Evolutionary conservation across 371 early-diverging fungal genomes (phyloP), one percentile per base, ranked within the genome.

Genomic region (Actinomortierella wolfii): DNA sequence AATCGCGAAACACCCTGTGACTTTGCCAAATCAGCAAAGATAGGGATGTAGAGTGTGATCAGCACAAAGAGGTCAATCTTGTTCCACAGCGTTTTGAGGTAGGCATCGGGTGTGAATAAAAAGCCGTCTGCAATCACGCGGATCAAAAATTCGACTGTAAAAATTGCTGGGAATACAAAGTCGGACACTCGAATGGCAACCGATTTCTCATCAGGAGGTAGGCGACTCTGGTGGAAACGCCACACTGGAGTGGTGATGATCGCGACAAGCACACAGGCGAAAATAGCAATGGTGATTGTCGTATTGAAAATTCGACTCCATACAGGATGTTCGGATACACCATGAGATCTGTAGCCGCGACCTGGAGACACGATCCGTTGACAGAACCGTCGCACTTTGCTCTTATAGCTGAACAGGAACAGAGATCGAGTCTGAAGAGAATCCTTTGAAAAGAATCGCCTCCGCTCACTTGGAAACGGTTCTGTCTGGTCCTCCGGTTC

Each of bases 111-210:
- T 1, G 89, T 84, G 52, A 88, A 66, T 4, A 87, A 50, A 15
- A 89, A 79, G 21, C 91, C 90, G 64, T 88, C 85, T 0, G 90
- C 91, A 54, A 87, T 77, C 29, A 85, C 73, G 42, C 86, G 85
- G 48, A 91, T 70, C 0, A 85, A 24, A 51, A 89, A 83, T 54
- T 91, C 91, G 17, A 85, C 7, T 0, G 83, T 78, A 49, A 88
- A 90, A 14, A 88, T 76, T 8, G 78, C 60, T 0, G 82, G 83
- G 51, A 87, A 86, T 4, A 81, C 78, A 60, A 62, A 76, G 48
- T 90, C 90, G 2, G 74, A 54, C 28, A 65, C 51, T 15, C 23
- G 43, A 18, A 78, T 48, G 8, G 56, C 48, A 6, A 60, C 26
- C 7, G 64, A 64, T 23, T 34, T 53, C 3, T 67, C 47, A 9